These are phyloP conservation scores for Geranium rotundifolium DNA, from an alignment of 345 rosid genomes.

Conservation along the genomic window DNA sequence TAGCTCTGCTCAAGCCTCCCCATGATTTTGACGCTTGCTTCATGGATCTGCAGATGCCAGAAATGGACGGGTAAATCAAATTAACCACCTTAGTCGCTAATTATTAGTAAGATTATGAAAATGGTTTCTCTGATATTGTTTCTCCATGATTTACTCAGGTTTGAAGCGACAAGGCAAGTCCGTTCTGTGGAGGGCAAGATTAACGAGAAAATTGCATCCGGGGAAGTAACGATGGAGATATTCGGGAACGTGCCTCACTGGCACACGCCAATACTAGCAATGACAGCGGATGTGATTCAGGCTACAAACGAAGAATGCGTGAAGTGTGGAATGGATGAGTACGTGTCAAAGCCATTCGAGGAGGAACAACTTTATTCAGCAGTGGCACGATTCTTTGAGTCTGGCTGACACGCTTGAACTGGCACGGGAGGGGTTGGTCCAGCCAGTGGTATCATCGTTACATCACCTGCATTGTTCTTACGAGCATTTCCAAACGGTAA, in stretches of 20 bases:
- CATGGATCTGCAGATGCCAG: constrained; percentile 98
- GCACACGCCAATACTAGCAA: constrained; percentile 76
- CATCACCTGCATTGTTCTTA: background rate
- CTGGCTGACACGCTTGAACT: constrained; percentile 18
- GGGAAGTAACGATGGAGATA: constrained; percentile 33
- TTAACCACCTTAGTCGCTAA: background rate
- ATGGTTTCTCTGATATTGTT: background rate
- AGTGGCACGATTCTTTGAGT: constrained; percentile 54
- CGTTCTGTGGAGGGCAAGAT: constrained; percentile 41
- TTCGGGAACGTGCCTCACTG: constrained; percentile 32
- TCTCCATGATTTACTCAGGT: constrained; percentile 33
- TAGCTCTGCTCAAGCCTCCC: constrained; percentile 63
- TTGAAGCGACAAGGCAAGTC: constrained; percentile 71
- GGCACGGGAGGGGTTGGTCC: too few relatives aligned
- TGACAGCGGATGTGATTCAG: constrained; percentile 92
- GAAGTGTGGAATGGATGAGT: constrained; percentile 84
- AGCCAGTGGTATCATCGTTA: too few relatives aligned
- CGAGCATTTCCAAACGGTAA: background rate
- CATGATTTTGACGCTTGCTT: constrained; percentile 83
- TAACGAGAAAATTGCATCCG: constrained; percentile 42
- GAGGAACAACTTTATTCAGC: constrained; percentile 73
- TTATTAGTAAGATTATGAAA: too few relatives aligned
- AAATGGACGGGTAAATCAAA: constrained; percentile 71
- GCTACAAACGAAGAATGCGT: constrained; percentile 61
- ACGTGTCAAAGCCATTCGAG: constrained; percentile 74